Percentiles rank a stretch among this genome's conserved stretches.
Evolutionary conservation across 2,329 filamentous ascomycete species (phyloP).

Genomic region (Tolypocladium ophioglossoides): DNA sequence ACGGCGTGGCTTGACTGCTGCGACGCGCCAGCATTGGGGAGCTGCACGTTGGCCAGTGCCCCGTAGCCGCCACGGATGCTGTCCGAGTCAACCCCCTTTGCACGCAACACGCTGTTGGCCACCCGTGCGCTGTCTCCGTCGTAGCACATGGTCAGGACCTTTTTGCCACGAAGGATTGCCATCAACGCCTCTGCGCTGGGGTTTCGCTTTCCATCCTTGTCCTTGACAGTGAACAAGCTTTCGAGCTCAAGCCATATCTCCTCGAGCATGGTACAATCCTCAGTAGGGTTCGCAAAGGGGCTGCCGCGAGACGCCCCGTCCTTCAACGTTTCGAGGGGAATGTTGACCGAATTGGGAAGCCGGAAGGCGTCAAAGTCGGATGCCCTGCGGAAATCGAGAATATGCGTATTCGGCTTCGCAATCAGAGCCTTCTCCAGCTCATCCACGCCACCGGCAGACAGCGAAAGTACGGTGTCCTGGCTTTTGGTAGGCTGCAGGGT

Average conservation of each 20-base stretch:
- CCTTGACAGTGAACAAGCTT: constrained; percentile 25
- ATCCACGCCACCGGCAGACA: constrained; percentile 6
- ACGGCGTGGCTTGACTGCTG: constrained; percentile 11
- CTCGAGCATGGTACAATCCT: constrained; percentile 31
- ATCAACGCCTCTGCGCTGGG: constrained; percentile 15
- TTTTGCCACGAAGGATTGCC: constrained; percentile 21
- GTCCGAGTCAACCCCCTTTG: constrained; percentile 35
- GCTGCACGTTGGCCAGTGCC: constrained; percentile 14
- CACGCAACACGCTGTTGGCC: constrained; percentile 42
- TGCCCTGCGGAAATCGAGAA: constrained; percentile 32
- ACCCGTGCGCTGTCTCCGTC: constrained; percentile 42
- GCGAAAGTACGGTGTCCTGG: constrained; percentile 13
- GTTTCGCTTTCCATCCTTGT: constrained; percentile 15
- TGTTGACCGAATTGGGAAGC: constrained; percentile 34
- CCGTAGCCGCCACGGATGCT: constrained; percentile 32
- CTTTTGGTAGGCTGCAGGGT: constrained; percentile 13
- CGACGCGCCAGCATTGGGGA: constrained; percentile 14
- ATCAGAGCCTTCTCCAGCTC: constrained; percentile 15
- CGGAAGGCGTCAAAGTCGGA: constrained; percentile 31
- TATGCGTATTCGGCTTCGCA: constrained; percentile 19
- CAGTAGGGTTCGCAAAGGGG: constrained; percentile 31
- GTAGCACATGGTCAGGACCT: constrained; percentile 39
- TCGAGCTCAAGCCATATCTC: constrained; percentile 39
- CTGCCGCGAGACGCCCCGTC: constrained; percentile 15
- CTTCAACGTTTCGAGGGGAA: constrained; percentile 29